A percentile compares a stretch with the other conserved stretches of the same genome.
Evolutionary conservation across 139 green algal genomes (phyloP).

Genomic region (Coelastrella sp.): DNA sequence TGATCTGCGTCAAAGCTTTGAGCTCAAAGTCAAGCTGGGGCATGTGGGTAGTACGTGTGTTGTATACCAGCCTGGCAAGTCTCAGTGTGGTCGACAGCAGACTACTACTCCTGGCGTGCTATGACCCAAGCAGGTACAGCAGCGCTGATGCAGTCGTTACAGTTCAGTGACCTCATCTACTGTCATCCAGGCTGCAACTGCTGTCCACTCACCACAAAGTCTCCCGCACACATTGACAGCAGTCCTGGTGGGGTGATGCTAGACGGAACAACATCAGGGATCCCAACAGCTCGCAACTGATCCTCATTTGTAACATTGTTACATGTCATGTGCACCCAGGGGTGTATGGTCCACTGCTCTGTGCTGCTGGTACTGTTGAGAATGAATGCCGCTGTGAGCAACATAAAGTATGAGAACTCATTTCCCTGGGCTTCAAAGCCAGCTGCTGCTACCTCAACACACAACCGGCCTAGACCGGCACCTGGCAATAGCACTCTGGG

Average conservation of each 20-base stretch:
- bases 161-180: too few relatives aligned
- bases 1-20: too few relatives aligned
- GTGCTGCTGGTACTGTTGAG: conserved; percentile 75
- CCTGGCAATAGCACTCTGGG: conserved; percentile 89
- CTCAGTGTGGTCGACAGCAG: too few relatives aligned
- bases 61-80: too few relatives aligned
- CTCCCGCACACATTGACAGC: conserved; percentile 95
- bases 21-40: too few relatives aligned
- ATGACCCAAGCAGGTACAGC: background rate
- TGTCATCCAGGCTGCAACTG: too few relatives aligned
- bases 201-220: conserved; percentile 86
- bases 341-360: conserved; percentile 80
- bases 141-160: too few relatives aligned
- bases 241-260: conserved; percentile 61
- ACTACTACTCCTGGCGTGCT: background rate
- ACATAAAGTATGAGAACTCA: conserved; percentile 98
- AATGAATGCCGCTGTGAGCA: conserved; percentile 92
- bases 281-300: conserved; percentile 78
- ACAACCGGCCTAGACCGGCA: conserved; percentile 88
- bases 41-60: too few relatives aligned
- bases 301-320: conserved; percentile 82
- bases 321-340: conserved; percentile 77
- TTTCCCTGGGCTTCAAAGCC: conserved; percentile 89
- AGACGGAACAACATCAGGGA: conserved; percentile 79
- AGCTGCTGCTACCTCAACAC: conserved; percentile 72